These are phyloP conservation scores for Pythium guiyangense DNA, from an alignment of 352 stramenopile genomes.

Conservation along the genomic window DNA sequence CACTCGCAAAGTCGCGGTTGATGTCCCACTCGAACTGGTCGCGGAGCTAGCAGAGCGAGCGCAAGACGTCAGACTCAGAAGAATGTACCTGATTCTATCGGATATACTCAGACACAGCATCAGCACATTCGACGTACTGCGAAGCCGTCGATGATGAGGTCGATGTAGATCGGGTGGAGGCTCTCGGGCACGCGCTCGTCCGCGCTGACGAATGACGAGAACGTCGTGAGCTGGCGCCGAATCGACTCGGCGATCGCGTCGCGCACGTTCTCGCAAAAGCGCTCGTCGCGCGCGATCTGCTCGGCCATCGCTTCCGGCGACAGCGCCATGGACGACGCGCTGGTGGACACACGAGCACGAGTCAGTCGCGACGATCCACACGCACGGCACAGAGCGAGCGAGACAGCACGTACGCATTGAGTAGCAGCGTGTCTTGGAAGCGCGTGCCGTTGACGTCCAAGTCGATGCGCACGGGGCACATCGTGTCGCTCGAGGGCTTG, in stretches of 20 bases:
- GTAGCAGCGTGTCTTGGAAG: slow-evolving; percentile 73
- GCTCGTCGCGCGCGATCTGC: slow-evolving; percentile 60
- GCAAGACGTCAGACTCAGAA: slow-evolving; percentile 1
- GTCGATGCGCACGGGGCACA: slow-evolving; percentile 75
- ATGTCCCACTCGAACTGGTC: slow-evolving; percentile 85
- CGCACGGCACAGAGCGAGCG: no score
- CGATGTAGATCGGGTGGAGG: slow-evolving; percentile 64
- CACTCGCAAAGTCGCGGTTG: slow-evolving; percentile 37
- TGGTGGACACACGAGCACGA: slow-evolving; percentile 12
- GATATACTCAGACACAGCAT: background rate
- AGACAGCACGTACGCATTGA: slow-evolving; percentile 59
- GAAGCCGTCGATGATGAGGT: slow-evolving; percentile 63
- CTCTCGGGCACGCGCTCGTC: slow-evolving; percentile 15
- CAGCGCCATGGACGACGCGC: slow-evolving; percentile 13
- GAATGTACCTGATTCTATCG: background rate
- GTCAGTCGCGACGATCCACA: no score
- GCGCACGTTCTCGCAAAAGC: slow-evolving; percentile 40
- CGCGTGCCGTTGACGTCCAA: slow-evolving; percentile 68
- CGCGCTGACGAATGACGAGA: slow-evolving; percentile 36
- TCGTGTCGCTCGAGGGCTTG: slow-evolving; percentile 27
- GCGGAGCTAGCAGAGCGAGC: slow-evolving; percentile 30
- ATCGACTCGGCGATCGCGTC: slow-evolving; percentile 70
- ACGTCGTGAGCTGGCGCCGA: slow-evolving; percentile 60
- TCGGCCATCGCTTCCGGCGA: slow-evolving; percentile 53
- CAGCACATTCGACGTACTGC: slow-evolving; percentile 35